Evolutionary conservation across 805 yeast species (phyloP).

Genomic region (Candida bentonensis): DNA sequence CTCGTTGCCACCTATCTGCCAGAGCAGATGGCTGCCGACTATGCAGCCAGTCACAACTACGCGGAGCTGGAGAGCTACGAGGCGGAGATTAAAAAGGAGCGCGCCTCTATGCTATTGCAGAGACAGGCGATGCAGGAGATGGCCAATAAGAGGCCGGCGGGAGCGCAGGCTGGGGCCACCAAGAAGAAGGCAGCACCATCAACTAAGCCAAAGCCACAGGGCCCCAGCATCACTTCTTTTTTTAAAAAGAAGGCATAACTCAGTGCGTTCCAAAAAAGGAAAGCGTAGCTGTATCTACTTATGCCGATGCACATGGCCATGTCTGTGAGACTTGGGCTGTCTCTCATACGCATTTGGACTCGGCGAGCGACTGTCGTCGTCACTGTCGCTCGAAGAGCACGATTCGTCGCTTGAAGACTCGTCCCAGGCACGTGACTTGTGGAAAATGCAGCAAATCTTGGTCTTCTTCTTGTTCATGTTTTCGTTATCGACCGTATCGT

Average conservation of each 20-base stretch:
- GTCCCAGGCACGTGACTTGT: constrained; percentile 24
- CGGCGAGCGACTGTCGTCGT: background rate
- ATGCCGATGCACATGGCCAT: background rate
- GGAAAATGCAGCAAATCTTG: constrained; percentile 67
- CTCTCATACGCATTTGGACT: background rate
- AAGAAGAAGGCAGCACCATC: background rate
- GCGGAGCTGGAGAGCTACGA: background rate
- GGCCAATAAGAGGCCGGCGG: background rate
- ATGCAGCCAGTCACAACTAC: background rate
- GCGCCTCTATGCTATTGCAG: background rate
- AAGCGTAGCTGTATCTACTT: background rate
- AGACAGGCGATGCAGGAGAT: background rate
- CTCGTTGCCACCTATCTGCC: background rate
- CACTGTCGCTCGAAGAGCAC: background rate
- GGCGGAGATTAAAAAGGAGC: background rate
- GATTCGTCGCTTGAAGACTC: constrained; percentile 14
- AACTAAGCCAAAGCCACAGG: background rate
- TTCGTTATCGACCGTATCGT: constrained; percentile 83
- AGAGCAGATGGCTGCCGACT: background rate
- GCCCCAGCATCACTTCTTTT: background rate
- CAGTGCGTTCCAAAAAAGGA: too few relatives aligned
- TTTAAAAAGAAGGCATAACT: background rate
- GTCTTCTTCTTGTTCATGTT: constrained; percentile 77
- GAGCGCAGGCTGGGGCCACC: background rate
- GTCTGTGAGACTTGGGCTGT: background rate